phyloP scores from a whole-genome alignment of 2,329 filamentous ascomycete genomes.

The Didymella sp. region DNA sequence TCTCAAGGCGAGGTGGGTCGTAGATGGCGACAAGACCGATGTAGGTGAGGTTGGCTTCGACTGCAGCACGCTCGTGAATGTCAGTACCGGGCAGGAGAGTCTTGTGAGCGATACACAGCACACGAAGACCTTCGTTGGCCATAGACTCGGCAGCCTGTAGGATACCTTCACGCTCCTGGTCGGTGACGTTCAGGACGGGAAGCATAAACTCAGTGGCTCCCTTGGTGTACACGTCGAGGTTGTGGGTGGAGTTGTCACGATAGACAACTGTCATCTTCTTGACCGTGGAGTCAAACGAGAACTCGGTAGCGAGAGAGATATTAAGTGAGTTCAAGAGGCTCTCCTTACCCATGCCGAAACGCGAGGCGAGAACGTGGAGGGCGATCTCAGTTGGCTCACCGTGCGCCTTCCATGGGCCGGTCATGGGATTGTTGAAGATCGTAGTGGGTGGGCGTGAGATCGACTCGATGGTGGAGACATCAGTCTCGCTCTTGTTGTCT shows the following conservation, averaged over 20 bases:
- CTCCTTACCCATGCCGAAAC: constrained; percentile 48
- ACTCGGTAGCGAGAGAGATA: constrained; percentile 47
- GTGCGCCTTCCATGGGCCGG: constrained; percentile 43
- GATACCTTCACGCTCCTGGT: constrained; percentile 40
- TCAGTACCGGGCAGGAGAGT: constrained; percentile 35
- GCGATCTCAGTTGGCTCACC: constrained; percentile 52
- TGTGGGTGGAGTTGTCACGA: constrained; percentile 37
- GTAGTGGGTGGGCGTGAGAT: constrained; percentile 42
- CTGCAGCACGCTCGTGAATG: constrained; percentile 59
- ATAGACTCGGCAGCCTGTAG: constrained; percentile 43
- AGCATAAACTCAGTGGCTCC: constrained; percentile 50
- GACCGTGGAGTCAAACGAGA: constrained; percentile 51
- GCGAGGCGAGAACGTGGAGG: constrained; percentile 50
- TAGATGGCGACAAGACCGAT: constrained; percentile 86
- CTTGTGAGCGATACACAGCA: constrained; percentile 50
- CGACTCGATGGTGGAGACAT: constrained; percentile 41
- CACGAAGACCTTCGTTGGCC: constrained; percentile 49
- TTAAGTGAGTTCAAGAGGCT: constrained; percentile 36
- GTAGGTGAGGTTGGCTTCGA: constrained; percentile 74
- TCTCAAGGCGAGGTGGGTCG: constrained; percentile 83
- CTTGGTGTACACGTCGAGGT: constrained; percentile 49
- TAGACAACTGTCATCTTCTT: constrained; percentile 53
- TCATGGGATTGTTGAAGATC: constrained; percentile 23
- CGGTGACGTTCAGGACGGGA: constrained; percentile 40
- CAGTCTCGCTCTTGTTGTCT: constrained; percentile 43